Base-by-base conservation (phyloP, 495 filamentous ascomycete genomes). In the Penicillium parvum region DNA sequence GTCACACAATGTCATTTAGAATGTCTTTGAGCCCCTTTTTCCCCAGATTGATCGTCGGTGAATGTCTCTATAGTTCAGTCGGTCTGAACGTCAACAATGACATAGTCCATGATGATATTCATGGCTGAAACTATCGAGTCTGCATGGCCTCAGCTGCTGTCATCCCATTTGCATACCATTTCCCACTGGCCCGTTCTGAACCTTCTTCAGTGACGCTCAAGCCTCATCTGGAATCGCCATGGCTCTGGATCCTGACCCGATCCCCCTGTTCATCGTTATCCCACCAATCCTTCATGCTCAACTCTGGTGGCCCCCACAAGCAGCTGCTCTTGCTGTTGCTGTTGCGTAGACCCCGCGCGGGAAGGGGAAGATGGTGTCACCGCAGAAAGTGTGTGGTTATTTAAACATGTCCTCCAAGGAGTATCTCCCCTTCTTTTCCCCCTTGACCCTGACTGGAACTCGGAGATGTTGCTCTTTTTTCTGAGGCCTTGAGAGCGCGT, bases 201-300 rank as follows among this genome's bases (percentile, higher is more conserved):
- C 3, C 20, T 25, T 27, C 29, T n/a, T n/a, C n/a, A n/a, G 11
- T 11, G 21, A 26, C 47, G 40, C 49, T 47, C 39, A 47, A 52
- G 38, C 49, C 52, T 44, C 43, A 46, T 12, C 17, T 25, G 17
- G 29, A 21, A 11, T 12, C 16, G 28, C 28, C 28, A 15, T 30
- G 28, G 28, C 28, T 30, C 12, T 15, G 12, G n/a, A 14, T 15
- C n/a, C n/a, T n/a, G 32, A n/a, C 41, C 28, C 20, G 21, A 17
- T 26, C 28, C 15, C 34, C 23, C 27, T 16, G 35, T 16, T 19
- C n/a, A 17, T 37, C 12, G 15, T 44, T 47, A 43, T 59, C 35
- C 52, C 56, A 57, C 56, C 52, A 59, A 59, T 59, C 49, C 33
- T 10, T 47, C 20, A 11, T 17, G 18, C 19, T 22, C 20, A 15